Evolutionary conservation across 768 basidiomycete genomes (phyloP).

Genomic region (Hericium erinaceus): DNA sequence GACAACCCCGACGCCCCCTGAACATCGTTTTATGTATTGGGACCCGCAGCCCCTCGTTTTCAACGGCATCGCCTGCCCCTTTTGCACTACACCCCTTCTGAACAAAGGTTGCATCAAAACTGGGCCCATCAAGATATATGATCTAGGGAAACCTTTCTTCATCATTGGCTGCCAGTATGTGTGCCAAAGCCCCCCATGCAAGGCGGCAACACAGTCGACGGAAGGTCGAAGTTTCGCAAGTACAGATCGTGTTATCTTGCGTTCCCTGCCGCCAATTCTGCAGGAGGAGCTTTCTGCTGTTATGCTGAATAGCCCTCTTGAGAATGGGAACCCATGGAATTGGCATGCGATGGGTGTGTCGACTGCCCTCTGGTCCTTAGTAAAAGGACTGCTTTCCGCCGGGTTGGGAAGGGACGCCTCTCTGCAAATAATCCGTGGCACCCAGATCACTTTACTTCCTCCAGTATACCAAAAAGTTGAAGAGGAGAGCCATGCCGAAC

Average conservation of each 20-base stretch:
- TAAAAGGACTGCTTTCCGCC: conserved; percentile 44
- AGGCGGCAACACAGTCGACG: conserved; percentile 25
- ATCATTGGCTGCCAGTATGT: conserved; percentile 79
- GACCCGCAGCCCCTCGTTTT: conserved; percentile 77
- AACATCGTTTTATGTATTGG: conserved; percentile 81
- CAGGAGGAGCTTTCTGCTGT: conserved; percentile 68
- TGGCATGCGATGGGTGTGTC: conserved; percentile 74
- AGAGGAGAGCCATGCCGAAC: conserved; percentile 3
- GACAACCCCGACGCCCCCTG: conserved; percentile 56
- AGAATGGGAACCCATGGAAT: conserved; percentile 48
- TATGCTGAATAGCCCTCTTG: conserved; percentile 45
- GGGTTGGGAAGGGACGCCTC: conserved; percentile 58
- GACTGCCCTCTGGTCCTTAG: conserved; percentile 64
- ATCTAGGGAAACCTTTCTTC: conserved; percentile 73
- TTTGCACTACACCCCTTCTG: conserved; percentile 45
- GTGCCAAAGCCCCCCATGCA: conserved; percentile 46
- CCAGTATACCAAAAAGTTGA: conserved; percentile 11
- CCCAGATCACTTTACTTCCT: conserved; percentile 37
- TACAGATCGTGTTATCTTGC: conserved; percentile 63
- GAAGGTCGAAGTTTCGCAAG: conserved; percentile 63
- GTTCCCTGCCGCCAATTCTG: conserved; percentile 56
- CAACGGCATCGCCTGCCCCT: conserved; percentile 71
- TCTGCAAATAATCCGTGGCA: conserved; percentile 44
- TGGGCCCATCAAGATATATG: conserved; percentile 72
- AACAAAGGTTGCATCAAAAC: conserved; percentile 67